Base-by-base conservation (phyloP, 169 alveolate genomes). In the Sarcocystis neurona region DNA sequence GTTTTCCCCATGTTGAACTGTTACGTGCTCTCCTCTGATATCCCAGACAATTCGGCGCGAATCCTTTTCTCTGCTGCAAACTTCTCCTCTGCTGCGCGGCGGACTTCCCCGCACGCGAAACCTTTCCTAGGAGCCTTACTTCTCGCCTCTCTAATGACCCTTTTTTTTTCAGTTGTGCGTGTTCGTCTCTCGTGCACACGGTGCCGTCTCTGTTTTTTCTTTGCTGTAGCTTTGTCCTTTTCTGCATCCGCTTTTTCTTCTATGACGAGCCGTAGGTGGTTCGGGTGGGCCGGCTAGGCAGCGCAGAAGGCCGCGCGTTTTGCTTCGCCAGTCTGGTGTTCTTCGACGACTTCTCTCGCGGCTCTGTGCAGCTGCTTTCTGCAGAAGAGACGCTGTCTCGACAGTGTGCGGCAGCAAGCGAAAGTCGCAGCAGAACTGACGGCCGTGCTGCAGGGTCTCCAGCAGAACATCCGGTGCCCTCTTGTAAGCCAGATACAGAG, bases 361-460 rank as follows among this genome's bases (percentile, higher is more conserved):
- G 41, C 37, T 27, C 82, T 27, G 53, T 72, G 23, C 82, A 72
- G 56, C 82, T 72, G 15, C 82, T 72, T 32, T 43, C 34, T 37
- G 8, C 82, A 30, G 82, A 72, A 27, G 82, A 72, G 53, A 43
- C 82, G 82, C 82, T 72, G 48, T 27, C 82, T 6, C 82, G 82
- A 5, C 82, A 72, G 53, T 39, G 41, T 39, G 10, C 58, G 47
- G 56, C 34, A 56, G 20, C 23, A 39, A 72, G 1, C 23, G 53
- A 32, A 72, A 1, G 4, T 53, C 44, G 44, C 41, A 15, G 41
- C 44, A 37, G 75, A 63, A 15, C 44, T 3, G 20, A n/a, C 10
- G 32, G 75, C 41, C 44, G 32, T 15, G 41, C 10, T 63, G n/a
- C 75, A 1, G 5, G 46, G 75, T 3, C 6, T 63, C 5, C 4